A percentile compares a stretch with the other conserved stretches of the same genome.
phyloP scores from a whole-genome alignment of 2,329 filamentous ascomycete genomes.

The Sarocladium brachiariae region DNA sequence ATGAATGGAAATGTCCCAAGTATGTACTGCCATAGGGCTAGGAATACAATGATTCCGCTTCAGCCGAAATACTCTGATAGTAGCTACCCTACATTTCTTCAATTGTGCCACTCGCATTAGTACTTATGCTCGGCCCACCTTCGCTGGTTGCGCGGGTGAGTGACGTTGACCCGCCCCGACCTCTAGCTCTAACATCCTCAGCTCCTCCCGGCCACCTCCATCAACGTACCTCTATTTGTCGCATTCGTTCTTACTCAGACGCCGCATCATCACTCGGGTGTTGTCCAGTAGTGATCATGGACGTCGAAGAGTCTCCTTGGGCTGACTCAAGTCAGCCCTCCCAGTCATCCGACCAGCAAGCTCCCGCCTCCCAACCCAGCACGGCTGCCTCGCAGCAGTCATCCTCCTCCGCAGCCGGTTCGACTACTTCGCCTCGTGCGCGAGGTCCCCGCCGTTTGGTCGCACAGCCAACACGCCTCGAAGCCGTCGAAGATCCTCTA shows the following conservation, averaged over 20 bases:
- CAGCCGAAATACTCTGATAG: too few species aligned
- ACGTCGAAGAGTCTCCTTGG: slow-evolving; percentile 48
- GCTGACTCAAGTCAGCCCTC: slow-evolving; percentile 36
- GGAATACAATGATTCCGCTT: too few species aligned
- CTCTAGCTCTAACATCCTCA: slow-evolving; percentile 5
- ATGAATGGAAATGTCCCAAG: too few species aligned
- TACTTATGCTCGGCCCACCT: background rate
- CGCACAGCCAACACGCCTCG: slow-evolving; percentile 69
- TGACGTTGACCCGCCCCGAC: slow-evolving; percentile 7
- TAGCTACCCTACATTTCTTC: too few species aligned
- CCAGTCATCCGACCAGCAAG: slow-evolving; percentile 13
- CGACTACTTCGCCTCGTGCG: slow-evolving; percentile 31
- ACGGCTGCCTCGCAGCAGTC: slow-evolving; percentile 19
- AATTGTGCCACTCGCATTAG: background rate
- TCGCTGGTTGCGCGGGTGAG: slow-evolving; percentile 9
- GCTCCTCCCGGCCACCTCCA: slow-evolving; percentile 2
- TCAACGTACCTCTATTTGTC: background rate
- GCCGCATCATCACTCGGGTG: background rate
- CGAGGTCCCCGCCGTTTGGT: slow-evolving; percentile 57
- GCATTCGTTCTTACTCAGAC: slow-evolving; percentile 8
- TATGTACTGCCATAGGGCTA: too few species aligned
- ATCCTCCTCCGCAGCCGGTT: slow-evolving; percentile 18
- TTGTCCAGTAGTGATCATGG: slow-evolving; percentile 27
- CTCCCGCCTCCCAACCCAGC: slow-evolving; percentile 24
- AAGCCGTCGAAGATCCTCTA: slow-evolving; percentile 70